phyloP scores from a whole-genome alignment of 78 protist species.

The Polysphondylium violaceum region DNA sequence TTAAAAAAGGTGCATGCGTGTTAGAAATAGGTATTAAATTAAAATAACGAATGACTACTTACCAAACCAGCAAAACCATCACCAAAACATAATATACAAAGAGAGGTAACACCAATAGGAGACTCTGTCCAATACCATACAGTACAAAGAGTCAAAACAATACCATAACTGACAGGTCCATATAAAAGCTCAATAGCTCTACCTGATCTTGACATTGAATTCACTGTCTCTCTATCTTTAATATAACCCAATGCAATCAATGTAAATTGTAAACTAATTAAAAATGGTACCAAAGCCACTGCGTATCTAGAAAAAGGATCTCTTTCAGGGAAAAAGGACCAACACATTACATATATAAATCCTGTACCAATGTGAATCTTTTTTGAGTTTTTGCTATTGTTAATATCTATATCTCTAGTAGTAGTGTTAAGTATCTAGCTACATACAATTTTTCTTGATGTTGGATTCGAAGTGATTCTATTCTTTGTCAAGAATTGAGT shows the following conservation, averaged over 20 bases:
- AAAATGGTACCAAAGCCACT: constrained; percentile 24
- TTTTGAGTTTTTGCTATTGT: neutral
- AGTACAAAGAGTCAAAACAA: constrained; percentile 17
- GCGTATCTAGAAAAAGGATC: neutral
- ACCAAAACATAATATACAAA: constrained; percentile 58
- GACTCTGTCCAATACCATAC: constrained; percentile 57
- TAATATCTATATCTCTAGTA: neutral
- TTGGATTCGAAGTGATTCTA: neutral
- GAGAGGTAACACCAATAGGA: constrained; percentile 49
- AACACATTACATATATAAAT: neutral
- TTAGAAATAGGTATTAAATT: neutral
- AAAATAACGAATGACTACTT: neutral
- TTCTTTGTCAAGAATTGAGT: neutral
- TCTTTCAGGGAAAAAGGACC: constrained; percentile 26
- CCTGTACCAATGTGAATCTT: constrained; percentile 68
- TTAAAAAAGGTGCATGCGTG: neutral
- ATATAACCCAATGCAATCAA: constrained; percentile 69
- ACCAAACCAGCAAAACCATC: constrained; percentile 78
- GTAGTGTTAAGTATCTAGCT: neutral
- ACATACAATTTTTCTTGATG: constrained; percentile 22
- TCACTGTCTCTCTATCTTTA: constrained; percentile 47
- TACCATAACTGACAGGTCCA: constrained; percentile 74
- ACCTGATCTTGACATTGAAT: constrained; percentile 78
- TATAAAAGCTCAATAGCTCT: constrained; percentile 43
- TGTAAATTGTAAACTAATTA: constrained; percentile 38